Base-by-base conservation (phyloP, 805 yeast species). In the Saturnispora bothae region DNA sequence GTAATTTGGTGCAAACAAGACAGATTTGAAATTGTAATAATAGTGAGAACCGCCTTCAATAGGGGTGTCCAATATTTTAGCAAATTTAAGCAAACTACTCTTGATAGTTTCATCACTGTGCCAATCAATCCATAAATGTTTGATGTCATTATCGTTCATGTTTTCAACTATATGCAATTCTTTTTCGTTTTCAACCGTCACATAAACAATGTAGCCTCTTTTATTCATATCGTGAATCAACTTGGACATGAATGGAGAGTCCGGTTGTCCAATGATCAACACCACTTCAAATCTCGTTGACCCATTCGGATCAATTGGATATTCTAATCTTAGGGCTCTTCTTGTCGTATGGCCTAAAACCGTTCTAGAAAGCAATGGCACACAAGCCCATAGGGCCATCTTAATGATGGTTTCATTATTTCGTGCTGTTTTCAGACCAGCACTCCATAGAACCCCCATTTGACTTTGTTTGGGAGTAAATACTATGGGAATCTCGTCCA, bases 261-360 rank as follows among this genome's bases (percentile, higher is more conserved):
- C 65, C 2, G 88, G 86, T 1, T 85, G 77, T 1, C 94, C 94
- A 4, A 83, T 68, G 4, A 84, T 61, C 16, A 85, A 61, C 3
- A 84, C 73, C 7, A 82, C 89, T 48, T 83, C 92, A 43, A 69
- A 68, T 35, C 95, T 62, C 3, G 83, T 81, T 2, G 94, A 92
- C 43, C 77, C 77, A n/a, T 15, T 30, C 18, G 31, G 44, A 31
- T 23, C 33, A 40, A 27, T 26, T 19, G 40, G 36, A 5, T 14
- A 6, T 6, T 26, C 26, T 31, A 42, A 28, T 22, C 39, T 27
- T 17, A 32, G 3, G 6, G 40, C 40, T 16, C 33, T 31, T n/a
- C 40, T 15, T 1, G 17, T 22, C 7, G 31, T 33, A 14, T 31
- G 31, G 9, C 13, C 25, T 14, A 14, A 37, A 16, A 18, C 9